These are phyloP conservation scores for Blastomyces gilchristii DNA, from an alignment of 2,329 filamentous ascomycete genomes.

Conservation along the genomic window DNA sequence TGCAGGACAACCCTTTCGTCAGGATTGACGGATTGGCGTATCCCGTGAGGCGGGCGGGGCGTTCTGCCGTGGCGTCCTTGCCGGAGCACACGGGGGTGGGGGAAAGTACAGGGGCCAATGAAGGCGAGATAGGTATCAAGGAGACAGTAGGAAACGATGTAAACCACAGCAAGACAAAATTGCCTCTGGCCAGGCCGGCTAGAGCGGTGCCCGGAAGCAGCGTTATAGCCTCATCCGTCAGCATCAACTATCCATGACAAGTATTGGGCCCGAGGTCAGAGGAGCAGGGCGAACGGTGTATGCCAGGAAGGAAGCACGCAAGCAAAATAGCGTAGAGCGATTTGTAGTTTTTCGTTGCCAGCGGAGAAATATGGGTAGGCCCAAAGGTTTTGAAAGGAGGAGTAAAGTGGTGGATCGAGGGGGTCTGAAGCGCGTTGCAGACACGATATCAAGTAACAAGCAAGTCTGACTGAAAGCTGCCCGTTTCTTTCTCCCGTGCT, in stretches of 20 bases:
- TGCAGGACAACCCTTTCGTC: not conserved
- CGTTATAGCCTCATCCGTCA: slow-evolving; percentile 32
- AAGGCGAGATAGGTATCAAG: not conserved
- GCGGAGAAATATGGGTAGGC: not conserved
- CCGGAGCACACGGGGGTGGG: not conserved
- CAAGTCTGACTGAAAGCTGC: not conserved
- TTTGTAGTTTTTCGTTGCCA: not conserved
- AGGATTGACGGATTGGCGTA: not conserved
- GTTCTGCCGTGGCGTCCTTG: not conserved
- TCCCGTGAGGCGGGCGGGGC: not conserved
- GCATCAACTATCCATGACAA: slow-evolving; percentile 29
- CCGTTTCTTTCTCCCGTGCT: not conserved
- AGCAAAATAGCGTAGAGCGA: not conserved
- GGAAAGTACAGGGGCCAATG: not conserved
- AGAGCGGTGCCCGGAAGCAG: slow-evolving; percentile 34
- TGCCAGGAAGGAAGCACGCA: not conserved
- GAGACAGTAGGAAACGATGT: not conserved
- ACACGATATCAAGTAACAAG: not conserved
- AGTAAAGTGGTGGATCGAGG: not conserved
- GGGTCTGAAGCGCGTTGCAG: not conserved
- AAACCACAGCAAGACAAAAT: not conserved
- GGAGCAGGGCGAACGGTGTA: not conserved
- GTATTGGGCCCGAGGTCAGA: not conserved
- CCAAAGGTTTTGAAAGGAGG: not conserved
- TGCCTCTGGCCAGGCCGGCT: slow-evolving; percentile 25